A percentile compares a stretch with the other conserved stretches of the same genome.
Conservation (phyloP, 1,139 yeast genomes). For the Pichia sp. region DNA sequence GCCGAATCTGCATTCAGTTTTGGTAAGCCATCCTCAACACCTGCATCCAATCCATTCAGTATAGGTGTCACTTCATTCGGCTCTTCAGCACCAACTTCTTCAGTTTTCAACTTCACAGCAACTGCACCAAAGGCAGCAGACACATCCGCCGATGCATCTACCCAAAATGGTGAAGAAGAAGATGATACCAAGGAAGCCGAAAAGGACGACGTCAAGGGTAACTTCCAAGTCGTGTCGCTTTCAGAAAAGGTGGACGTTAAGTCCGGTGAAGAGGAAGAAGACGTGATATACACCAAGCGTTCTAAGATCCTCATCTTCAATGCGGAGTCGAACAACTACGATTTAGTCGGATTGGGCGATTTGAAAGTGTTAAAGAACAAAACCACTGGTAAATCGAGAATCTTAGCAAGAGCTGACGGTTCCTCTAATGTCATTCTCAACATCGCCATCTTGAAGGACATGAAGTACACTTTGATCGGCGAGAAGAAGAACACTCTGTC, state of each 20-base stretch:
- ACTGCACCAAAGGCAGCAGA: constrained; percentile 20
- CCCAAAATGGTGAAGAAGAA: constrained; percentile 12
- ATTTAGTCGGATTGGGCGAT: constrained; percentile 76
- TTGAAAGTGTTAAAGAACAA: constrained; percentile 66
- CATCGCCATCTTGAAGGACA: constrained; percentile 48
- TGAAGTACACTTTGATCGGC: constrained; percentile 57
- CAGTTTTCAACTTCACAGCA: constrained; percentile 21
- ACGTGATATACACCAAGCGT: constrained; percentile 58
- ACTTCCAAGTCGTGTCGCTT: constrained; percentile 49
- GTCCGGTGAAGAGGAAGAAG: constrained; percentile 90
- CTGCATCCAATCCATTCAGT: constrained; percentile 18
- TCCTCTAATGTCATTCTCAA: constrained; percentile 74
- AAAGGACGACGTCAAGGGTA: constrained; percentile 44
- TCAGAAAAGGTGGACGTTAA: constrained; percentile 48
- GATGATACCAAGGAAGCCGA: constrained; percentile 30
- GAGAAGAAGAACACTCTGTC: constrained; percentile 49
- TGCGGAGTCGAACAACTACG: constrained; percentile 50
- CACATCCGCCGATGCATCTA: constrained; percentile 12
- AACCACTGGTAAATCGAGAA: constrained; percentile 59
- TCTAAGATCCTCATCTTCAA: constrained; percentile 70
- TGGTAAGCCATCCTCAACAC: constrained; percentile 23
- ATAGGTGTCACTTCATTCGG: constrained; percentile 21
- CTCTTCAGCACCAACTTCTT: background rate
- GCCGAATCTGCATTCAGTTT: too few species aligned
- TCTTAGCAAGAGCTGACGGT: constrained; percentile 86